Evolutionary conservation across 768 basidiomycete species (phyloP).

Genomic region (Lepiota brunneoincarnata): DNA sequence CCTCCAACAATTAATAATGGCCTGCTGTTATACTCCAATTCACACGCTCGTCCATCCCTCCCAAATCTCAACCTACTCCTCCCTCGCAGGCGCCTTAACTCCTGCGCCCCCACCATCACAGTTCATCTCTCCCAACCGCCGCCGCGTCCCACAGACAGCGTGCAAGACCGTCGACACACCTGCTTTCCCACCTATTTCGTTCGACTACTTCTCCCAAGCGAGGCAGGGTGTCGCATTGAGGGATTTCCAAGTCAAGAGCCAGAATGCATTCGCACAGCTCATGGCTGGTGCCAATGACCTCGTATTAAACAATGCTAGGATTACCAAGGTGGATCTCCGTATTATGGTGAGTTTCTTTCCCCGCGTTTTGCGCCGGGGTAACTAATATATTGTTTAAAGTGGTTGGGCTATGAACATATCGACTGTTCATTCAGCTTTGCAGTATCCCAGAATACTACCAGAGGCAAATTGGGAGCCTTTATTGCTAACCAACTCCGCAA

Average conservation of each 20-base stretch:
- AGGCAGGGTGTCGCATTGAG: constrained; percentile 12
- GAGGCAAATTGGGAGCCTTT: constrained; percentile 1
- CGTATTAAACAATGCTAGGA: background rate
- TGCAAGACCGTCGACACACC: constrained; percentile 4
- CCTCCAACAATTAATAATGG: background rate
- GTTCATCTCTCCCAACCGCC: constrained; percentile 7
- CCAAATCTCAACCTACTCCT: constrained; percentile 11
- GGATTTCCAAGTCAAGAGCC: constrained; percentile 4
- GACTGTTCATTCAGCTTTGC: background rate
- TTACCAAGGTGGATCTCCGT: constrained; percentile 8
- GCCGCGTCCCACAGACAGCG: constrained; percentile 6
- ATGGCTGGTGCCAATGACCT: constrained; percentile 13
- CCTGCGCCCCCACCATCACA: constrained; percentile 5
- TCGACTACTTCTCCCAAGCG: constrained; percentile 11
- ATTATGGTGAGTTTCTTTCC: constrained; percentile 9
- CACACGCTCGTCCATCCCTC: constrained; percentile 11
- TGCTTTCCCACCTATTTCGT: background rate
- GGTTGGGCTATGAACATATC: constrained; percentile 8
- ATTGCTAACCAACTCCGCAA: constrained; percentile 17
- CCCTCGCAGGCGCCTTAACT: constrained; percentile 12
- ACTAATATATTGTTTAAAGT: background rate
- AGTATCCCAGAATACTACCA: background rate
- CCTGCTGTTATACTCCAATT: constrained; percentile 2
- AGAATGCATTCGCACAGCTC: constrained; percentile 7
- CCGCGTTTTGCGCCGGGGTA: too few species aligned